Percentiles rank a stretch among this genome's conserved stretches.
Conservation (phyloP, 306 rosid species). For the Castanea mollissima region DNA sequence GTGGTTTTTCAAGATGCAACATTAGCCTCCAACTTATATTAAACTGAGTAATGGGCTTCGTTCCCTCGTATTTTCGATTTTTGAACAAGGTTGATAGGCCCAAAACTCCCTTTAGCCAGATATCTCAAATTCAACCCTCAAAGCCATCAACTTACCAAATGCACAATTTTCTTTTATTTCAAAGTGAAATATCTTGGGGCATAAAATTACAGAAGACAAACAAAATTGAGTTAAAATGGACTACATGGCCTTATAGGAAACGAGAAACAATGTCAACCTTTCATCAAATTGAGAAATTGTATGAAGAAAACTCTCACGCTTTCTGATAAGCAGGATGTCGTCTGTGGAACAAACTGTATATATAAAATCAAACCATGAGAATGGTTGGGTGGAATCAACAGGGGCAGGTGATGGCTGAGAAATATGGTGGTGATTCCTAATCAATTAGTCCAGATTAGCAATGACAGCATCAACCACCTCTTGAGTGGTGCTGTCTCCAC, state of each 20-base stretch:
- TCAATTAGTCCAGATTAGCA: slow-evolving; percentile 45
- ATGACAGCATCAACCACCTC: slow-evolving; percentile 72
- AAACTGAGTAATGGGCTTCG: no score
- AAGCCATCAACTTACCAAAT: neutral
- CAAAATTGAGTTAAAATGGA: neutral
- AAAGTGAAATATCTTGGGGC: neutral
- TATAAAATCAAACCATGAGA: neutral
- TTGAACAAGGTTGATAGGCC: no score
- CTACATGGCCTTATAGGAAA: neutral
- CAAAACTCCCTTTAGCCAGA: no score
- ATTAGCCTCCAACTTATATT: no score
- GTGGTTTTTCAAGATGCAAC: no score
- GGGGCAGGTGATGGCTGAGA: neutral
- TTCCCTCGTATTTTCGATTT: no score
- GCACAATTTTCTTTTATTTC: neutral
- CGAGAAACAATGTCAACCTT: neutral
- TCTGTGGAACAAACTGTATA: slow-evolving; percentile 1
- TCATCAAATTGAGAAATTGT: neutral
- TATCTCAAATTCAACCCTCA: no score
- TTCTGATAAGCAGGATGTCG: slow-evolving; percentile 21
- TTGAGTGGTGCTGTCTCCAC: slow-evolving; percentile 61
- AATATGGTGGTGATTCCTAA: neutral
- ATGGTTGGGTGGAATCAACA: neutral
- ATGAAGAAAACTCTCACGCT: neutral
- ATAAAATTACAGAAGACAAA: neutral